A percentile compares a stretch with the other conserved stretches of the same genome.
phyloP scores from a whole-genome alignment of 148 eudicot species.

The Cornus controversa region DNA sequence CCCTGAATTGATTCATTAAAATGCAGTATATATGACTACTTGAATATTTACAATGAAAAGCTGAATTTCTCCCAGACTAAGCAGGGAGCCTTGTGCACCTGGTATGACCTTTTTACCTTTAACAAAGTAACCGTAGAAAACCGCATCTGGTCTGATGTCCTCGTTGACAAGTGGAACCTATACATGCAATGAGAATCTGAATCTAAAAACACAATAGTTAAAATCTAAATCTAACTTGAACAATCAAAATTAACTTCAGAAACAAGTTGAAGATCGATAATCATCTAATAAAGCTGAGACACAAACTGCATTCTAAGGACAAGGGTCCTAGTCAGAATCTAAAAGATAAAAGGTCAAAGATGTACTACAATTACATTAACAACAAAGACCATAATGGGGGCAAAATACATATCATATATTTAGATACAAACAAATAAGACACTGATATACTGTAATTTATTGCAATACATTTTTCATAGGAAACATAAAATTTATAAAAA shows the following conservation, averaged over 20 bases:
- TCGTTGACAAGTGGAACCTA: slow-evolving; percentile 87
- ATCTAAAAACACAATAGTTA: background rate
- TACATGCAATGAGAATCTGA: slow-evolving; percentile 18
- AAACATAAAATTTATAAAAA: background rate
- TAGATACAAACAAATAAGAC: background rate
- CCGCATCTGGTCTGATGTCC: slow-evolving; percentile 74
- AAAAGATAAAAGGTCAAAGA: background rate
- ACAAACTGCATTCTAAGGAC: background rate
- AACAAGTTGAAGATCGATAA: background rate
- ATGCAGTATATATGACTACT: background rate
- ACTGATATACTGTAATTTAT: background rate
- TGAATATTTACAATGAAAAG: background rate
- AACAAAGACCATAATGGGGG: background rate
- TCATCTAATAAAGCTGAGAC: background rate
- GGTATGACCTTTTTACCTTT: too few relatives aligned
- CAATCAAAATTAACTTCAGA: background rate
- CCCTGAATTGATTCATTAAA: slow-evolving; percentile 50
- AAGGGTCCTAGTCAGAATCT: background rate
- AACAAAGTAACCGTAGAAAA: slow-evolving; percentile 72
- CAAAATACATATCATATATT: background rate
- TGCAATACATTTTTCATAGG: background rate
- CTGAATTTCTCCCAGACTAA: background rate
- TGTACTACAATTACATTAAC: background rate
- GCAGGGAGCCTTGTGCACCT: too few relatives aligned
- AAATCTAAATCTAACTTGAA: background rate